Conservation (phyloP, 140 eudicot genomes). For the Anethum foeniculum region DNA sequence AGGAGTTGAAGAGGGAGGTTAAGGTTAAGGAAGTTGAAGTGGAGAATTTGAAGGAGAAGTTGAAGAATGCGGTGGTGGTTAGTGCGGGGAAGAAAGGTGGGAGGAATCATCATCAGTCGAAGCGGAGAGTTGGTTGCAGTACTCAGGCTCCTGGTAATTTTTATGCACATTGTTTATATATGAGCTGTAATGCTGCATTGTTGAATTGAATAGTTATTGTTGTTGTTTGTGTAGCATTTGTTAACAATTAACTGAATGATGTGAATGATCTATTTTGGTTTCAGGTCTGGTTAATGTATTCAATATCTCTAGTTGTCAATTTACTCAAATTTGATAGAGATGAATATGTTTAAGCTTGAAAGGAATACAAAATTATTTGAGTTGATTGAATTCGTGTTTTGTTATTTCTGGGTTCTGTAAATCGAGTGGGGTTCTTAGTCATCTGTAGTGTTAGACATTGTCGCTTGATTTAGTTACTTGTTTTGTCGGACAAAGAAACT, state of each 20-base stretch:
- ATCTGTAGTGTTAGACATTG: not conserved
- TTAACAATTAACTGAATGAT: not conserved
- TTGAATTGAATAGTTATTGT: not conserved
- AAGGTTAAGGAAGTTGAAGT: constrained; percentile 66
- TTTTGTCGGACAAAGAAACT: not conserved
- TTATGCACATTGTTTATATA: not conserved
- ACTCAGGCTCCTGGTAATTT: constrained; percentile 45
- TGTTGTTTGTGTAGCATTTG: not conserved
- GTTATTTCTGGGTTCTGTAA: not conserved
- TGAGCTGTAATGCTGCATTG: not conserved
- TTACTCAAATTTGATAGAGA: not conserved
- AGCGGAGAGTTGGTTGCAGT: constrained; percentile 55
- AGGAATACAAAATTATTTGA: not conserved
- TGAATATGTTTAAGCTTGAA: not conserved
- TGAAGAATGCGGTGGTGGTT: constrained; percentile 35
- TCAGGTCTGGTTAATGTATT: not conserved
- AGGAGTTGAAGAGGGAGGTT: constrained; percentile 68
- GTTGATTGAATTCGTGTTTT: not conserved
- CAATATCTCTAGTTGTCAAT: not conserved
- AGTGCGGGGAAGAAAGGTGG: constrained; percentile 43
- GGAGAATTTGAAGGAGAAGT: constrained; percentile 53
- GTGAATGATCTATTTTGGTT: not conserved
- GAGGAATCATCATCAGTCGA: constrained; percentile 49
- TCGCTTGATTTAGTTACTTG: not conserved
- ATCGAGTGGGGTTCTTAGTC: not conserved